Base-by-base conservation (phyloP, 306 rosid species). In the Pachyrhizus erosus region DNA sequence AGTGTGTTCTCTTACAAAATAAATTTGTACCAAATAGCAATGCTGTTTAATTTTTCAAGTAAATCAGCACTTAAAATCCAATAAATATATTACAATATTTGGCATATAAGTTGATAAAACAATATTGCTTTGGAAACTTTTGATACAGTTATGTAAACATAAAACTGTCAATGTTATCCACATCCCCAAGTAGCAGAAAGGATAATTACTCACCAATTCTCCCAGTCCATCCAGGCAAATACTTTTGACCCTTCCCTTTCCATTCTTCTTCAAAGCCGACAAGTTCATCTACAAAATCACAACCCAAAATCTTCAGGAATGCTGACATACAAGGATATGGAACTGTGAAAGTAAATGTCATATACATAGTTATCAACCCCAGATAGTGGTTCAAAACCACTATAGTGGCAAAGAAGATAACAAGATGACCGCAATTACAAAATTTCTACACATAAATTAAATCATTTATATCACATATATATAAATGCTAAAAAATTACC, bases 241-340 rank as follows among this genome's bases (percentile, higher is more conserved):
- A 82, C 79, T 85, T 89, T 83, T 84, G 80, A 74, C 96, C 88
- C 79, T 85, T 89, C 80, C 80, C 90, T 54, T 87, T 84, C 99
- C 99, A 95, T 62, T 94, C 84, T 61, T 91, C 86, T 82, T 93
- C 96, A 81, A 95, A 93, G 70, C 89, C 90, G 1, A 78, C 2
- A 74, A 92, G 90, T 83, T 93, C 96, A 49, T 91, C 99, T 96
- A 78, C 57, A 40, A 85, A 71, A 70, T 77, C 60, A 69, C 60
- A 40, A 83, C 33, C 13, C 73, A 78, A 76, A 84, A 64, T 33
- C 31, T 71, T 82, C 20, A 80, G 46, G 31, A 24, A 39, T 52
- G 67, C 65, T 61, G 26, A 15, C 61, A 73, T 21, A 17, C 40
- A 61, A 74, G 11, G 27, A 51, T 21, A 79, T 15, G 5, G 29